A percentile compares a stretch with the other conserved stretches of the same genome.
Evolutionary conservation across 2,329 filamentous ascomycete genomes (phyloP).

Genomic region (Coccinonectria pachysandricola): DNA sequence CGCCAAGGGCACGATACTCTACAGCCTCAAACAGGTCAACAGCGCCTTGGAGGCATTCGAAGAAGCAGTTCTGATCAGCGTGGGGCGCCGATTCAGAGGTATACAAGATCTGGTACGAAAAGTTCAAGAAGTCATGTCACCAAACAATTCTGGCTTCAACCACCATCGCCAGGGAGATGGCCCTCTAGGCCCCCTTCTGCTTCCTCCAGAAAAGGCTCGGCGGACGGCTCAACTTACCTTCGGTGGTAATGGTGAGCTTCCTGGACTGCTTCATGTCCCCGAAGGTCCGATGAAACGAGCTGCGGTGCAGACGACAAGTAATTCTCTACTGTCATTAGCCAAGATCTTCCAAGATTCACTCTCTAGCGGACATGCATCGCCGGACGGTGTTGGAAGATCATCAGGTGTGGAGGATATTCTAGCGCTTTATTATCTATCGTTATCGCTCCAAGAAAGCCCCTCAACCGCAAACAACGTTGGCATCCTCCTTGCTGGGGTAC

Average conservation of each 20-base stretch:
- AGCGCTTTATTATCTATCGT: constrained; percentile 86
- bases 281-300: constrained; percentile 65
- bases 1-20: constrained; percentile 97
- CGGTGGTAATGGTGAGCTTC: constrained; percentile 60
- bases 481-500: constrained; percentile 89
- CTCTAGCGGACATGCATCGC: constrained; percentile 56
- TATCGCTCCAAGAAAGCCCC: constrained; percentile 89
- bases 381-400: constrained; percentile 47
- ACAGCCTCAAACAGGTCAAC: constrained; percentile 72
- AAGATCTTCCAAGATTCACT: constrained; percentile 98
- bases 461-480: constrained; percentile 98
- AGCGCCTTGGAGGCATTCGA: constrained; percentile 84
- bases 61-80: constrained; percentile 82
- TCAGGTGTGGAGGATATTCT: constrained; percentile 85
- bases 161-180: constrained; percentile 4
- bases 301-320: constrained; percentile 87
- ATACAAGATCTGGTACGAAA: constrained; percentile 70
- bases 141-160: constrained; percentile 7
- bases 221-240: constrained; percentile 80
- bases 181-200: constrained; percentile 49
- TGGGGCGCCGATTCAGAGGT: constrained; percentile 57
- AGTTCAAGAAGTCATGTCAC: constrained; percentile 61
- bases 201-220: constrained; percentile 75
- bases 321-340: constrained; percentile 83
- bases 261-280: constrained; percentile 60